Base-by-base conservation (phyloP, 2,329 filamentous ascomycete species). In the Aureobasidium sp. region DNA sequence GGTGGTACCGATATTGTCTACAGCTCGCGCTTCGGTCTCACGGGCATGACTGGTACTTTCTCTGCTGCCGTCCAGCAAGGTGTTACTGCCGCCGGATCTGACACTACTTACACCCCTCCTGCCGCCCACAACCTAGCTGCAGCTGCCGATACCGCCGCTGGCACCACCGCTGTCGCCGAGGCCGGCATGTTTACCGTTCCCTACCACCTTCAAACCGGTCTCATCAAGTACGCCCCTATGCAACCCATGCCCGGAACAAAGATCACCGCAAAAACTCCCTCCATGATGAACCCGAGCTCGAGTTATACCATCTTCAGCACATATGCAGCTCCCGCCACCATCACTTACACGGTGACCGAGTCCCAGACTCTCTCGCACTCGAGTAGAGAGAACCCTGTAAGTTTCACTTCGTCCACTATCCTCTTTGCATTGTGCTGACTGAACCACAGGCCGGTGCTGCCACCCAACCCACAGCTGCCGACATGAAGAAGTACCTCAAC, bases 21-120 rank as follows among this genome's bases (percentile, higher is more conserved):
- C 70, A 87, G 85, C 12, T 68, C 76, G 55, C 84, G 86, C 64
- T 90, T 90, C 73, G 80, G 82, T n/a, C 75, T 88, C 58, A 77
- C 77, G 12, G 81, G 79, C 67, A 88, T 89, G 86, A 85, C 81
- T 2, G 86, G 86, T 41, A 74, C 74, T 5, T 87, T 87, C 68
- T 74, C 79, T 1, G 64, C 77, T 1, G 69, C 68, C 41, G 72
- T 82, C 51, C 67, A 69, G 27, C 63, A 68, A 22, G 76, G 71
- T 17, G 69, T 75, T 29, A 67, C 68, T 37, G 70, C 70, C 9
- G 67, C 77, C 6, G 70, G 71, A 4, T 74, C 74, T 8, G 76
- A 68, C 58, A 78, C 70, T 52, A 15, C 44, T 11, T 37, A 25
- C 7, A 11, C 8, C 12, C 71, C 66, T 64, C 2, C 20, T 22